These are phyloP conservation scores for Mycena citricolor DNA, from an alignment of 1,284 basidiomycete species.

Conservation along the genomic window DNA sequence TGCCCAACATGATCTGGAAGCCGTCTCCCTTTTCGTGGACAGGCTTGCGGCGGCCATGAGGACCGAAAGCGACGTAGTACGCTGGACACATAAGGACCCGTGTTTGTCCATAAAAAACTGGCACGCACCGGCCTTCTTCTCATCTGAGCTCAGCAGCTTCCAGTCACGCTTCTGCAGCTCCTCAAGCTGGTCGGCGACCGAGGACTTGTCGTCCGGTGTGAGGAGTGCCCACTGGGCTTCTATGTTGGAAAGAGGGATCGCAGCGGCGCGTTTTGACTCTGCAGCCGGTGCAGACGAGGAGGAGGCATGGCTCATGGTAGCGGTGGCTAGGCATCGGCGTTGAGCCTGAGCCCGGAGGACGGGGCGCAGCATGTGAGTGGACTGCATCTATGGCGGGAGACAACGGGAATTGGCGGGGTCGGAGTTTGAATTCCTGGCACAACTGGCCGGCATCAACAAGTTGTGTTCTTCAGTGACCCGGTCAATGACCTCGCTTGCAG, in stretches of 20 bases:
- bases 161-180: constrained; percentile 95
- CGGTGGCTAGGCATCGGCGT: constrained; percentile 52
- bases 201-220: constrained; percentile 75
- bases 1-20: constrained; percentile 69
- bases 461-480: too few relatives aligned
- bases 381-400: too few relatives aligned
- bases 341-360: constrained; percentile 25
- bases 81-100: constrained; percentile 49
- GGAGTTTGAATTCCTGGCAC: too few relatives aligned
- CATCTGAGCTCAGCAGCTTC: constrained; percentile 87
- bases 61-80: constrained; percentile 97
- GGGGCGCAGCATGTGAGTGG: constrained; percentile 20
- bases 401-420: too few relatives aligned
- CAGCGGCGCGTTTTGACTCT: constrained; percentile 29
- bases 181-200: constrained; percentile 89
- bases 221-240: constrained; percentile 92
- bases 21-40: constrained; percentile 71
- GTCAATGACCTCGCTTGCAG: too few relatives aligned
- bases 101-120: constrained; percentile 4
- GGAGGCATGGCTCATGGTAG: constrained; percentile 38
- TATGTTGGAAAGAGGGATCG: constrained; percentile 83
- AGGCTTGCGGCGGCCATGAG: constrained; percentile 91
- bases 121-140: constrained; percentile 97
- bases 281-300: constrained; percentile 24
- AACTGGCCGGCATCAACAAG: too few relatives aligned